Percentiles rank a stretch among this genome's conserved stretches.
Evolutionary conservation across 176 grass and related monocot genomes (phyloP).

Genomic region (Rhipidocladum racemiflorum): DNA sequence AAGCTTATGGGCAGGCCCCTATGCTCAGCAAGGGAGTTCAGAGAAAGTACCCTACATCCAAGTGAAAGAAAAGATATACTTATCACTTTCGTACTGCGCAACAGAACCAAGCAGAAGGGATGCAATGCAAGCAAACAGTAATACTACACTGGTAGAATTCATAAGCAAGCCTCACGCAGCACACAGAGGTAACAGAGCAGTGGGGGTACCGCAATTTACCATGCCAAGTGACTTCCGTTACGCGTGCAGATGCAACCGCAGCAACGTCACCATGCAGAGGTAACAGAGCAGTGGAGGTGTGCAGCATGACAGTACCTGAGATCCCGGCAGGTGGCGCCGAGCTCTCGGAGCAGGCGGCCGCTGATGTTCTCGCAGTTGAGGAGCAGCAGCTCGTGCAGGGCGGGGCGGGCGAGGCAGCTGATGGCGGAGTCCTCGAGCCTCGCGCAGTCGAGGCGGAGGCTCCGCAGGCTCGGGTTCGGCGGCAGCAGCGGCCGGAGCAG

Average conservation of each 20-base stretch:
- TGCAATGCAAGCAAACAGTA: neutral
- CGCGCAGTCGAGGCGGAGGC: slow-evolving; percentile 70
- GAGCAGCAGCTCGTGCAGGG: slow-evolving; percentile 69
- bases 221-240: neutral
- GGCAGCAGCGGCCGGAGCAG: slow-evolving; percentile 65
- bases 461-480: slow-evolving; percentile 63
- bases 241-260: neutral
- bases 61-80: neutral
- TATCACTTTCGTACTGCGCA: neutral
- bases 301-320: slow-evolving; percentile 47
- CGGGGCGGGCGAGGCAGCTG: slow-evolving; percentile 52
- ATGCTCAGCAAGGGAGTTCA: slow-evolving; percentile 58
- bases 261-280: neutral
- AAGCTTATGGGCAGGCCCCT: slow-evolving; percentile 62
- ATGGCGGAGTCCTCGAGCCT: slow-evolving; percentile 68
- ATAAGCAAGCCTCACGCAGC: neutral
- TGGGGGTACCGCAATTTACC: neutral
- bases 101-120: neutral
- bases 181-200: neutral
- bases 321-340: slow-evolving; percentile 73
- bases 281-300: neutral
- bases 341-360: slow-evolving; percentile 63
- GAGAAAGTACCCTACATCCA: slow-evolving; percentile 62
- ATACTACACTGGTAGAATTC: neutral
- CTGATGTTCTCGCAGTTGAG: slow-evolving; percentile 75